Percentiles rank a stretch among this genome's conserved stretches.
Evolutionary conservation across 306 rosid species (phyloP).

Genomic region (Cucurbita maxima): DNA sequence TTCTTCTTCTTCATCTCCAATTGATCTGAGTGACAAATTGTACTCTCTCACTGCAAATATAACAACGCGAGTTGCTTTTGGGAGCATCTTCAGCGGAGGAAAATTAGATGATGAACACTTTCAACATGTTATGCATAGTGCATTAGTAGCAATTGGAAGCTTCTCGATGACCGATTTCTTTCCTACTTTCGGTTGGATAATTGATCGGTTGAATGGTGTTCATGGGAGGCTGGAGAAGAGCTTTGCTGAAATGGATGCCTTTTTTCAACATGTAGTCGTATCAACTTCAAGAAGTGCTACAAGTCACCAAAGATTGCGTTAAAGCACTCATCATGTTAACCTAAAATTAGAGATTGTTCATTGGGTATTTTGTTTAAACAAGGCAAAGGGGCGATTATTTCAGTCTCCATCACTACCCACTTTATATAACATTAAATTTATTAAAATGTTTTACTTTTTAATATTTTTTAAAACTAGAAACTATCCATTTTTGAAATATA

Average conservation of each 20-base stretch:
- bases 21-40: constrained; percentile 4
- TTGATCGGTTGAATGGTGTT: background rate
- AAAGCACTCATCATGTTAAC: too few species aligned
- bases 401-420: too few species aligned
- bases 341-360: too few species aligned
- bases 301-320: too few species aligned
- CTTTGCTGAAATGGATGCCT: background rate
- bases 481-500: too few species aligned
- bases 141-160: too few species aligned
- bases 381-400: too few species aligned
- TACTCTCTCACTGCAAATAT: background rate
- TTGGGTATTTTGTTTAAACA: too few species aligned
- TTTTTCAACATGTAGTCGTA: background rate
- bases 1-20: background rate
- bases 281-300: background rate
- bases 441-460: too few species aligned
- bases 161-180: background rate
- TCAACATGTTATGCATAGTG: background rate
- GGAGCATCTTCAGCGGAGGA: constrained; percentile 10
- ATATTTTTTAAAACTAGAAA: too few species aligned
- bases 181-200: background rate
- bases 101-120: constrained; percentile 3
- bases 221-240: background rate
- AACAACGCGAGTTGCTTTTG: constrained; percentile 22
- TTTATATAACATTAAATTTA: too few species aligned